Evolutionary conservation across 139 green algal species (phyloP).

Genomic region (Gonium pectorale): DNA sequence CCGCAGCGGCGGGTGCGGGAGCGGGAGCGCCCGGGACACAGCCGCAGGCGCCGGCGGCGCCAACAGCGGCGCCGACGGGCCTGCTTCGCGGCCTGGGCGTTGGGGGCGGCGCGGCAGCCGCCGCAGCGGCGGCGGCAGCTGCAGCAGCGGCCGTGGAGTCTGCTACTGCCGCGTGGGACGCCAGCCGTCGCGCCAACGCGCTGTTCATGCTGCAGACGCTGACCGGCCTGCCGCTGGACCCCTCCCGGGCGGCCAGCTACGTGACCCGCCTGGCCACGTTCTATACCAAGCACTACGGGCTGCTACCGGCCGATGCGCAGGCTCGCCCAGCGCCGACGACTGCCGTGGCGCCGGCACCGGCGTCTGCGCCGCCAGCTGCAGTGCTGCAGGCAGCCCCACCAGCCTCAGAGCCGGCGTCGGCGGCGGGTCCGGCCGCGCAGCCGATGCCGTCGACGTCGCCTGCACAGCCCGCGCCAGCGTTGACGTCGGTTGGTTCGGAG

Average conservation of each 20-base stretch:
- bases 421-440: too few relatives aligned
- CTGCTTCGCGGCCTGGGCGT: constrained; percentile 12
- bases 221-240: constrained; percentile 51
- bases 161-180: constrained; percentile 48
- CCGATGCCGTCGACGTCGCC: too few relatives aligned
- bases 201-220: constrained; percentile 57
- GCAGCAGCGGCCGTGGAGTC: not conserved
- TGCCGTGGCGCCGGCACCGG: not conserved
- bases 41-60: not conserved
- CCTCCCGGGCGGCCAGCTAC: constrained; percentile 49
- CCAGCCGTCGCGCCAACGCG: constrained; percentile 51
- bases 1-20: not conserved
- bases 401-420: too few relatives aligned
- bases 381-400: too few relatives aligned
- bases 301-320: constrained; percentile 6
- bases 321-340: not conserved
- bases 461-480: too few relatives aligned
- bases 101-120: not conserved
- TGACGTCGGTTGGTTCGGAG: too few relatives aligned
- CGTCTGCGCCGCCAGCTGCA: too few relatives aligned
- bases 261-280: constrained; percentile 66
- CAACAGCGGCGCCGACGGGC: not conserved
- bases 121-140: constrained; percentile 18
- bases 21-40: not conserved
- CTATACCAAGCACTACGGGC: constrained; percentile 71